phyloP scores from a whole-genome alignment of 2,329 filamentous ascomycete genomes.

The Onygena corvina region DNA sequence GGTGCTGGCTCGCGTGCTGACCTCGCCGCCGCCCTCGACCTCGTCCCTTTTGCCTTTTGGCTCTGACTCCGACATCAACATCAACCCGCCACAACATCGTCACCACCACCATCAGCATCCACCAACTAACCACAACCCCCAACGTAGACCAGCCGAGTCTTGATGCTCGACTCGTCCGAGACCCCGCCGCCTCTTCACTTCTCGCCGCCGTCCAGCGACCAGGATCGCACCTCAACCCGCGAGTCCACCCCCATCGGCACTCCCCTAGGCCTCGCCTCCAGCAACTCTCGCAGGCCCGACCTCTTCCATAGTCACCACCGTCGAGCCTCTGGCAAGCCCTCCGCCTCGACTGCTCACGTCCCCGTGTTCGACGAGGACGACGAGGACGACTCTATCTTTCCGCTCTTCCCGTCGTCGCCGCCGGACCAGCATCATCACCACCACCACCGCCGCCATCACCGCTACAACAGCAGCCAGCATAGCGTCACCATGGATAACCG shows the following conservation, averaged over 20 bases:
- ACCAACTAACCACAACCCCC: background rate
- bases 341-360: background rate
- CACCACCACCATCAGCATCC: background rate
- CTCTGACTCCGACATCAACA: background rate
- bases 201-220: slow-evolving; percentile 39
- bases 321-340: slow-evolving; percentile 31
- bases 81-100: no score
- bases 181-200: slow-evolving; percentile 39
- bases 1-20: no score
- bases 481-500: slow-evolving; percentile 39
- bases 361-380: slow-evolving; percentile 20
- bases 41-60: background rate
- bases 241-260: slow-evolving; percentile 39
- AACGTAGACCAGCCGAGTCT: no score
- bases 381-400: slow-evolving; percentile 26
- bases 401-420: slow-evolving; percentile 31
- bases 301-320: slow-evolving; percentile 19
- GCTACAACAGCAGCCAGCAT: slow-evolving; percentile 4
- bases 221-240: slow-evolving; percentile 40
- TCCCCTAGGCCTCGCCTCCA: slow-evolving; percentile 38
- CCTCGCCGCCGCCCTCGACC: background rate
- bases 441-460: background rate
- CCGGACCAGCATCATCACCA: slow-evolving; percentile 14
- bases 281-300: slow-evolving; percentile 32
- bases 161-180: slow-evolving; percentile 45